Conservation (phyloP, 1,139 yeast species). For the Protomyces arabidopsidicola region DNA sequence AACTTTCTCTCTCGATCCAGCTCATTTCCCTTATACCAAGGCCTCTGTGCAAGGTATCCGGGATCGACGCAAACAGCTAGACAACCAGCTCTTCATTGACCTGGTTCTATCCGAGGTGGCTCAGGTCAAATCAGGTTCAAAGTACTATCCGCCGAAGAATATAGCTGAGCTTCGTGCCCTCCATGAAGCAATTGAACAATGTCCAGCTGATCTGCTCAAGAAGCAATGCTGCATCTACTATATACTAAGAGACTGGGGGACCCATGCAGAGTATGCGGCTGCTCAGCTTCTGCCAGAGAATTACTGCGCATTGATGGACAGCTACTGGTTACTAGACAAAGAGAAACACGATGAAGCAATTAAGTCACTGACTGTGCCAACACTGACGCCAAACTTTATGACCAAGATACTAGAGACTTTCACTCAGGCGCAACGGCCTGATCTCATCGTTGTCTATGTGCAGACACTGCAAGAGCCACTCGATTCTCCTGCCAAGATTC, state of each 20-base stretch:
- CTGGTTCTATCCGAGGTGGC: conserved; percentile 22
- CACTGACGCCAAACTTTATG: conserved; percentile 19
- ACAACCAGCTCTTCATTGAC: conserved; percentile 17
- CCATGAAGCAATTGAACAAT: conserved; percentile 19
- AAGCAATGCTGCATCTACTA: conserved; percentile 25
- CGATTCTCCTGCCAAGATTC: conserved; percentile 13
- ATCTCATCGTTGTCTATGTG: conserved; percentile 6
- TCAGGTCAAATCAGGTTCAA: not conserved
- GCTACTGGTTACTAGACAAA: conserved; percentile 18
- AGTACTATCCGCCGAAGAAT: conserved; percentile 10
- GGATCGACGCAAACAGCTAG: conserved; percentile 2
- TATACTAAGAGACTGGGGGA: conserved; percentile 18
- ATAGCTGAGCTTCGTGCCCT: conserved; percentile 10
- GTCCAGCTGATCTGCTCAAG: conserved; percentile 23
- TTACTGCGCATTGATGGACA: conserved; percentile 23
- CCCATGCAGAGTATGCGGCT: conserved; percentile 4
- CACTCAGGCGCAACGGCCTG: not conserved
- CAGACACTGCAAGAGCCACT: conserved; percentile 14
- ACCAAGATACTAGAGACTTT: conserved; percentile 18
- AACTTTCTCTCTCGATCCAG: conserved; percentile 18
- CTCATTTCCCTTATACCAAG: conserved; percentile 20
- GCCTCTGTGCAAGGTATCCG: not conserved
- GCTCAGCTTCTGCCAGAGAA: conserved; percentile 5
- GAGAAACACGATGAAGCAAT: conserved; percentile 6
- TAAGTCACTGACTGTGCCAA: conserved; percentile 4